A percentile compares a stretch with the other conserved stretches of the same genome.
These are phyloP conservation scores for Globisporangium irregulare DNA, from an alignment of 352 stramenopile species.

Conservation along the genomic window DNA sequence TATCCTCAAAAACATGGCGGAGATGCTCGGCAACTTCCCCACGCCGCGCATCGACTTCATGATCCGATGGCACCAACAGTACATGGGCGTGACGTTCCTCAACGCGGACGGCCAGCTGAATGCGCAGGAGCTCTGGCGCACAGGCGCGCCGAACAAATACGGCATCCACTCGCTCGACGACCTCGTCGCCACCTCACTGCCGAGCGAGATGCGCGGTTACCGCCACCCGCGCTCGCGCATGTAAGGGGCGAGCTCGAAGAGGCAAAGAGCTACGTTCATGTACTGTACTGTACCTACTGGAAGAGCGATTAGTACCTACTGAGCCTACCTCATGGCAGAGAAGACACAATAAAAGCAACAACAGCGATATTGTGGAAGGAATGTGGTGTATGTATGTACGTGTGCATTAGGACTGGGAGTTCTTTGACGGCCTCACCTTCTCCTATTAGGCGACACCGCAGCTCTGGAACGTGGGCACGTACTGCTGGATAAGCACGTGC, in stretches of 20 bases:
- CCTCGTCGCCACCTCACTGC: constrained; percentile 87
- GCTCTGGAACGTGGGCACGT: constrained; percentile 69
- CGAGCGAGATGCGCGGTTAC: constrained; percentile 85
- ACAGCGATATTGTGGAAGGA: background rate
- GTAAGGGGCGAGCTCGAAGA: constrained; percentile 24
- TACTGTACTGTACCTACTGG: background rate
- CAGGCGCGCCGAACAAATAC: constrained; percentile 89
- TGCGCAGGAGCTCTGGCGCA: constrained; percentile 83
- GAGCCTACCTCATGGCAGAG: background rate
- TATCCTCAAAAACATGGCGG: constrained; percentile 93
- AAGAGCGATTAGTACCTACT: background rate
- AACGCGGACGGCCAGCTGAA: constrained; percentile 87
- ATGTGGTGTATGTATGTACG: background rate
- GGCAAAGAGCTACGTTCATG: background rate
- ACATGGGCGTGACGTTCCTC: constrained; percentile 89
- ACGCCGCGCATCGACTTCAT: constrained; percentile 92
- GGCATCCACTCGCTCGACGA: constrained; percentile 90
- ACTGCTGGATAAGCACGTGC: constrained; percentile 70
- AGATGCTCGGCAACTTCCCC: constrained; percentile 92
- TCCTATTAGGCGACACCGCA: constrained; percentile 14
- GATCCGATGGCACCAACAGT: constrained; percentile 92
- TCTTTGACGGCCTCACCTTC: background rate
- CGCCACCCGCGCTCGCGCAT: constrained; percentile 86
- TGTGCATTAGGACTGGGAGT: background rate
- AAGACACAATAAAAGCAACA: constrained; percentile 5